Evolutionary conservation across 345 rosid genomes (phyloP), one percentile per base, ranked within the genome.

Genomic region (Populus deltoides): DNA sequence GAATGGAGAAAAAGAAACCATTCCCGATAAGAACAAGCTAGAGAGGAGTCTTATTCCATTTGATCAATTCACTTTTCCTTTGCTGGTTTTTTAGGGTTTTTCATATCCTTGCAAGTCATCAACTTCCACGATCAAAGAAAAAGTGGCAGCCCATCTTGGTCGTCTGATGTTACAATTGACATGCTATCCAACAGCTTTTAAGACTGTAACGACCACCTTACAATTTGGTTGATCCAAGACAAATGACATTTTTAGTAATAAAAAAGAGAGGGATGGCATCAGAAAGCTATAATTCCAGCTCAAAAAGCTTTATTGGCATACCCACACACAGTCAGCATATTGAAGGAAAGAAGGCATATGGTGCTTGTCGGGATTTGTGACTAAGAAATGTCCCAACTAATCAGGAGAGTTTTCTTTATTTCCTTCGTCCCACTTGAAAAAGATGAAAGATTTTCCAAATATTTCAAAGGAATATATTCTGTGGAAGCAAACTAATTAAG

Each of bases 241-340:
- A 33, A 33, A 5, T 0, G 51, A 3, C 18, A 15, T 4, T 45
- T 45, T 3, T 13, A 45, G 51, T 45, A n/a, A 3, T 35, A 67
- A 31, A 27, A 36, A 67, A 20, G 12, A 8, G 70, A 8, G 41
- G 41, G 70, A 75, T 77, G 36, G 74, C 85, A 71, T 87, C 89
- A 86, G 57, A 89, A 88, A 84, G 89, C 70, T 55, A 80, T 66
- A 53, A 72, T 82, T 84, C 87, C 92, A 86, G 70, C 86, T 86
- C 85, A 82, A 72, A 87, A 88, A 82, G 86, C 68, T 71, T 71
- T 38, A 73, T 33, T 59, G 74, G 80, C 88, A 83, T 82, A 25
- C 59, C 72, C 67, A 25, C 76, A 74, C 5, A 27, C 49, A 71
- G 18, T 70, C 75, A 17, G 66, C 13, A 8, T 4, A n/a, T 24